Base-by-base conservation (phyloP, 305 asterid genomes). In the Solanum aculeatissimum region DNA sequence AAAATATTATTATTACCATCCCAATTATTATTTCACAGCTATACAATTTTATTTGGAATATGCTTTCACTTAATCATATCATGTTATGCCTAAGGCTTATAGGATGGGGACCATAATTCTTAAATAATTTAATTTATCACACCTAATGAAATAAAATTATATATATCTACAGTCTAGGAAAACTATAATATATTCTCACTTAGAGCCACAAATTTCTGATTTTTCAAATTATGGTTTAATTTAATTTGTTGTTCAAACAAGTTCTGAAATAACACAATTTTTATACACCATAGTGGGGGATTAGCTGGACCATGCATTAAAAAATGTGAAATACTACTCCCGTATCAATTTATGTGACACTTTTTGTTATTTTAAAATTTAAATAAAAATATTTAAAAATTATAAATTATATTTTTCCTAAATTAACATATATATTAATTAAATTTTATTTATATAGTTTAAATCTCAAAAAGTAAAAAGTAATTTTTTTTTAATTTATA, bases 61-160 rank as follows among this genome's bases (percentile, higher is more conserved):
- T 80, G 69, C 83, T 69, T 83, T 77, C 25, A 77, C 25, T 62
- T 32, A 84, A 81, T 84, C 80, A 53, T n/a, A n/a, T 68, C 85
- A 86, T 84, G 89, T 83, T 60, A 60, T 60, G 77, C 80, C 87
- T 84, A 84, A 19, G 40, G 16, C 45, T 18, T 16, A 51, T 51
- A 77, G 45, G 18, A 84, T 10, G 86, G 87, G 88, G 88, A 83
- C 88, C 88, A 86, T 80, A 42, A 71, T 71, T 49, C 25, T 2
- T 51, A 49, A 4, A 45, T 7, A 47, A 15, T 49, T 75, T n/a
- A n/a, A n/a, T n/a, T 25, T 25, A 8, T 12, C 9, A 25, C 10
- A 49, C 62, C 40, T 74, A 77, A 77, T 77, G 6, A 42, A 40
- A 40, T 40, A 40, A 21, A 71, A 2, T 2, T n/a, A 12, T 69